Evolutionary conservation across 805 yeast genomes (phyloP).

Genomic region (Tetrapisispora fleetii): DNA sequence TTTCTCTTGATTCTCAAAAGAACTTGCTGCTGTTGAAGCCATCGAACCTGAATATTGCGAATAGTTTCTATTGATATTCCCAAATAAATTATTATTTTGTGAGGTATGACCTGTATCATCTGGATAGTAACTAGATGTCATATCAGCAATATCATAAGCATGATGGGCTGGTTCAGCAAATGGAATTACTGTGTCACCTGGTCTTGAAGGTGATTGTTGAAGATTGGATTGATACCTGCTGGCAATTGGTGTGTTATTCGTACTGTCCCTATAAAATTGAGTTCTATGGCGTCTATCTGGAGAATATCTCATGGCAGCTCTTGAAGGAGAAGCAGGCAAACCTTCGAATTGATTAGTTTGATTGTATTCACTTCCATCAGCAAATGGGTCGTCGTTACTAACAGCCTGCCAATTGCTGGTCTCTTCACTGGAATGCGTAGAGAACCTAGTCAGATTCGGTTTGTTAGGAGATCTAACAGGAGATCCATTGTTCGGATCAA

Average conservation of each 20-base stretch:
- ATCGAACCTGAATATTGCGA: constrained; percentile 13
- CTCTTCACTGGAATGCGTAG: constrained; percentile 3
- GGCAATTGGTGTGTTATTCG: constrained; percentile 32
- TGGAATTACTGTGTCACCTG: constrained; percentile 40
- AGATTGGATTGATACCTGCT: constrained; percentile 55
- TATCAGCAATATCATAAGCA: constrained; percentile 28
- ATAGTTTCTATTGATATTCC: constrained; percentile 1
- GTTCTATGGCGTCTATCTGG: constrained; percentile 31
- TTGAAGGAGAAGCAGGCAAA: constrained; percentile 33
- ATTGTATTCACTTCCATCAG: constrained; percentile 15
- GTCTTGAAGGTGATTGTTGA: constrained; percentile 63
- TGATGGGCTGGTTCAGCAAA: constrained; percentile 28
- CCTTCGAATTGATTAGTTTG: constrained; percentile 27
- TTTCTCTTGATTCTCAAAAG: constrained; percentile 19
- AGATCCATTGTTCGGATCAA: constrained; percentile 21
- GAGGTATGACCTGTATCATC: constrained; percentile 3
- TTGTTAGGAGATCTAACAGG: constrained; percentile 21
- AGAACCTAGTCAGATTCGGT: constrained; percentile 20
- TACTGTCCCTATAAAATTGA: constrained; percentile 25
- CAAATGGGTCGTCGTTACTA: constrained; percentile 4
- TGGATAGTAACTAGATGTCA: constrained; percentile 14
- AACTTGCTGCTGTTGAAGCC: constrained; percentile 19
- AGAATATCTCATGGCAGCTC: constrained; percentile 31
- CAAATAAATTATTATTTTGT: constrained; percentile 7
- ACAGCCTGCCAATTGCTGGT: background rate